Percentiles rank a stretch among this genome's conserved stretches.
These are phyloP conservation scores for Epichloe coenophiala DNA, from an alignment of 2,329 filamentous ascomycete genomes.

Conservation along the genomic window DNA sequence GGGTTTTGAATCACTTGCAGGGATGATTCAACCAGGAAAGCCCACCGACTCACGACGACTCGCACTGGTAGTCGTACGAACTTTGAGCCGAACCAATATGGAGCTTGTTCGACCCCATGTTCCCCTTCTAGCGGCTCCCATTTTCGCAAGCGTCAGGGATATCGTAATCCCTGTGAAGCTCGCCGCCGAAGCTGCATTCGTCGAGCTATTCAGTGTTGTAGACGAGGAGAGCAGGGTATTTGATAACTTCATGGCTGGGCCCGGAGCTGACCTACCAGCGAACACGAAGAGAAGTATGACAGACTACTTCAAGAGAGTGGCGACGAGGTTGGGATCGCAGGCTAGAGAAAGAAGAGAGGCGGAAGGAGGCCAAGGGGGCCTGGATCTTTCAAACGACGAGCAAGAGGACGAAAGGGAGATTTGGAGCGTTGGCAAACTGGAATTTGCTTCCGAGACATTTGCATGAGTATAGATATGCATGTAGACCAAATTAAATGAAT, in stretches of 20 bases:
- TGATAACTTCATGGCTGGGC: conserved; percentile 72
- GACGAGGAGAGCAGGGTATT: conserved; percentile 78
- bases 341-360: conserved; percentile 82
- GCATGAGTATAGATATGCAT: conserved; percentile 15
- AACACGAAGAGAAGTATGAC: conserved; percentile 79
- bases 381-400: conserved; percentile 83
- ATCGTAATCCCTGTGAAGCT: conserved; percentile 90
- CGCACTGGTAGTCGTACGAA: conserved; percentile 76
- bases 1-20: conserved; percentile 62
- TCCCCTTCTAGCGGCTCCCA: conserved; percentile 60
- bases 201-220: conserved; percentile 79
- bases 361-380: conserved; percentile 73
- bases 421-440: conserved; percentile 87
- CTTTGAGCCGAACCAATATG: conserved; percentile 64
- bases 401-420: conserved; percentile 89
- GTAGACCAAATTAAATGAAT: not conserved
- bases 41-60: conserved; percentile 75
- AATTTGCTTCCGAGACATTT: conserved; percentile 52
- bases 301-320: conserved; percentile 95
- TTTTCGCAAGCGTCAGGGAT: conserved; percentile 86
- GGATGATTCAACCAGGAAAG: conserved; percentile 62
- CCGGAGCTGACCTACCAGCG: conserved; percentile 51
- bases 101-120: conserved; percentile 75
- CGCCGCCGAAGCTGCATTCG: conserved; percentile 85
- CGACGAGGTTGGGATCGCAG: conserved; percentile 73